A percentile compares a stretch with the other conserved stretches of the same genome.
Conservation (phyloP, 2,329 filamentous ascomycete genomes). For the Biscogniauxia marginata region DNA sequence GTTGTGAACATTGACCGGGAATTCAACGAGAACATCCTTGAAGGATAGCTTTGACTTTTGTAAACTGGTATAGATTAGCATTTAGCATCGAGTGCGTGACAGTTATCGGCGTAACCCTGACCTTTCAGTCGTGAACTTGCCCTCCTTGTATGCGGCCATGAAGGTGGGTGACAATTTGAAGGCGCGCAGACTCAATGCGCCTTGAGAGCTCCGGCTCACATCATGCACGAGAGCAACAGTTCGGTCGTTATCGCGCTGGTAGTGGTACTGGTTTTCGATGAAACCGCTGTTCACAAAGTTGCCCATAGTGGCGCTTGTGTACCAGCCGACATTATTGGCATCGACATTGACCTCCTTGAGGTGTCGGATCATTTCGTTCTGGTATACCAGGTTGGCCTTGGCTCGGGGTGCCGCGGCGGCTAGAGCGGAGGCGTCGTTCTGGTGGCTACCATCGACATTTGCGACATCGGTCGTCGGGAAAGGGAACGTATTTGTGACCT, state of each 20-base stretch:
- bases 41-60: conserved; percentile 93
- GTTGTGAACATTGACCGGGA: conserved; percentile 90
- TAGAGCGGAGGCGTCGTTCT: conserved; percentile 70
- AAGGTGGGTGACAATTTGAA: conserved; percentile 88
- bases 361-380: conserved; percentile 96
- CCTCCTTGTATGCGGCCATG: conserved; percentile 91
- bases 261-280: conserved; percentile 97
- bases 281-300: conserved; percentile 95
- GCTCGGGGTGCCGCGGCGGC: conserved; percentile 88
- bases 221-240: conserved; percentile 92
- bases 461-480: conserved; percentile 81
- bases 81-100: conserved; percentile 20
- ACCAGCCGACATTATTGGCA: conserved; percentile 97
- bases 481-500: conserved; percentile 93
- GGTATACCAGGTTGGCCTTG: conserved; percentile 85
- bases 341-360: conserved; percentile 97
- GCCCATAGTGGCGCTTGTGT: conserved; percentile 97
- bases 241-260: conserved; percentile 91
- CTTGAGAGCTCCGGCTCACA: conserved; percentile 91
- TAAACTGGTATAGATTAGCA: conserved; percentile 59
- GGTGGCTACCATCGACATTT: conserved; percentile 64
- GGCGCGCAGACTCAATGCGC: conserved; percentile 82
- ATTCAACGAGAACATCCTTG: conserved; percentile 89
- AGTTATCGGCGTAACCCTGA: conserved; percentile 43
- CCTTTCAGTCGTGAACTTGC: conserved; percentile 96